A percentile compares a stretch with the other conserved stretches of the same genome.
Evolutionary conservation across 306 rosid species (phyloP).

Genomic region (Vachellia pachyceras): DNA sequence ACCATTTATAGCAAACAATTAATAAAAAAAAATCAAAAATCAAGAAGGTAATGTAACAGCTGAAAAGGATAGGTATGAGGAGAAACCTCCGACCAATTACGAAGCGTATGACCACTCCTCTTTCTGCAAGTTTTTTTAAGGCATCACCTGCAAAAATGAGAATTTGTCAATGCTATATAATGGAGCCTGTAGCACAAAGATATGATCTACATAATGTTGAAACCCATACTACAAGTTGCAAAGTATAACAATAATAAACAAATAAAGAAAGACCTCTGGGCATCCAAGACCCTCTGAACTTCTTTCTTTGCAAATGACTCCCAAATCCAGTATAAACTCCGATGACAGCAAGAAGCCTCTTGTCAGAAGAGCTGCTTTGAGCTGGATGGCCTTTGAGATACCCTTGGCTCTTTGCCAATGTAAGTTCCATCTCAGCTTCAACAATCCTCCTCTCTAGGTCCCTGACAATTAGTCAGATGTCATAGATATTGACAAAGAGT

Average conservation of each 20-base stretch:
- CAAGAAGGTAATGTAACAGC: slow-evolving; percentile 12
- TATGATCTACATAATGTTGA: slow-evolving; percentile 20
- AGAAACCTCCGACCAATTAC: slow-evolving; percentile 96
- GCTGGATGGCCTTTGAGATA: too few species aligned
- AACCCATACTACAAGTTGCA: slow-evolving; percentile 5
- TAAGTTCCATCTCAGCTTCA: too few species aligned
- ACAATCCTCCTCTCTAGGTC: too few species aligned
- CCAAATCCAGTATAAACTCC: too few species aligned
- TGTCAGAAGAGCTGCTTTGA: too few species aligned
- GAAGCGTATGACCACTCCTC: slow-evolving; percentile 93
- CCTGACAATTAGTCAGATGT: too few species aligned
- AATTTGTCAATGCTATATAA: slow-evolving; percentile 22
- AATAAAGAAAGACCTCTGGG: too few species aligned
- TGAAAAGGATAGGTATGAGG: slow-evolving; percentile 52
- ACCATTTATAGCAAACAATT: slow-evolving; percentile 13
- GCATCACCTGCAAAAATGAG: slow-evolving; percentile 75
- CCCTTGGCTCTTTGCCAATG: too few species aligned
- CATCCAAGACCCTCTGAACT: too few species aligned
- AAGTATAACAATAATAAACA: slow-evolving; percentile 35
- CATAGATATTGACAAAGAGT: too few species aligned
- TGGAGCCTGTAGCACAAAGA: slow-evolving; percentile 23
- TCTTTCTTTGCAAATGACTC: too few species aligned
- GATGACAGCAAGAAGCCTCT: too few species aligned
- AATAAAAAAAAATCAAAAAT: slow-evolving; percentile 40
- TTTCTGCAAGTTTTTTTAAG: slow-evolving; percentile 86